Base-by-base conservation (phyloP, 2,329 filamentous ascomycete species). In the Plenodomus biglobosus region DNA sequence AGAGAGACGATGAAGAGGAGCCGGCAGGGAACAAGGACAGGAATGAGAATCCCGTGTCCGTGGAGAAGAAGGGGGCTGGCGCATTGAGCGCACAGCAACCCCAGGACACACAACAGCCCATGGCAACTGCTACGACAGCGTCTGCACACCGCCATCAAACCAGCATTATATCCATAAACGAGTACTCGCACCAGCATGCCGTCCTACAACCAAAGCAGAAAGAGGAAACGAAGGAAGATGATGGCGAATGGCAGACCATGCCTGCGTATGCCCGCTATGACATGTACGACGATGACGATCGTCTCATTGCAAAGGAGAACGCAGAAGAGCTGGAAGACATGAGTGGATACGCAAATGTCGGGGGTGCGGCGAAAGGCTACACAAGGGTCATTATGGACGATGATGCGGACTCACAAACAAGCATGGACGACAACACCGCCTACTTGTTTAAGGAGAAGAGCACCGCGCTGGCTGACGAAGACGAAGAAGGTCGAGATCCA, bases 381-480 rank as follows among this genome's bases (percentile, higher is more conserved):
- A 99, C 94, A 0, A 83, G 91, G 40, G 90, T 99, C n/a, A 83
- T 95, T 54, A 81, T 96, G 62, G 94, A 99, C 62, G 94, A 99
- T 56, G 94, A 99, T 72, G 92, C 86, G 13, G 85, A 95, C 69
- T 96, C 92, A 21, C 88, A 88, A 40, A 99, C 91, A 3, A 97
- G 92, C 74, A 85, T 99, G 85, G 94, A 99, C 68, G 94, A 99
- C 48, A 92, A 97, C 64, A 99, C 94, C 0, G 85, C 91, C 46
- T 99, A 99, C 69, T 80, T 99, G 2, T 99, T 99, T 78, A 92
- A 90, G 58, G 85, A 90, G 50, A 73, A 79, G 75, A 77, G 77
- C 18, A 86, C 85, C 2, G 80, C 81, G 8, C 76, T 82, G 4
- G 62, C 75, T n/a, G 75, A 76, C 42, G 88, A 92, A 19, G 92